These are phyloP conservation scores for Oxytropis ochrocephala DNA, from an alignment of 306 rosid species.

Conservation along the genomic window DNA sequence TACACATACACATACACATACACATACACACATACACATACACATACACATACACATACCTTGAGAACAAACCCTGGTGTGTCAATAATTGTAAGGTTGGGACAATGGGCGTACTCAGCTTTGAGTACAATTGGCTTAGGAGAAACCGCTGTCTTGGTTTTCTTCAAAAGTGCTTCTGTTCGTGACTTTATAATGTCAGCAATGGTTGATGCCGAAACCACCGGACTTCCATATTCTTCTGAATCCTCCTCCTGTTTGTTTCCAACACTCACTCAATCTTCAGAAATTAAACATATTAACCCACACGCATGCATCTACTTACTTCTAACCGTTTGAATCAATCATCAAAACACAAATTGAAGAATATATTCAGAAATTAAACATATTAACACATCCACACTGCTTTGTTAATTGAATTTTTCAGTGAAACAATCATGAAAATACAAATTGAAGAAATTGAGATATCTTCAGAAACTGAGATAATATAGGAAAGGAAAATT, in stretches of 20 bases:
- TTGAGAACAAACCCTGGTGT: slow-evolving; percentile 99
- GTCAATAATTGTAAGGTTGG: slow-evolving; percentile 87
- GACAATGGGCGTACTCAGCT: slow-evolving; percentile 94
- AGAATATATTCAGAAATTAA: too few relatives aligned
- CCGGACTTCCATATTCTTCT: slow-evolving; percentile 82
- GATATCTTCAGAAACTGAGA: not conserved
- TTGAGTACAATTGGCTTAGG: slow-evolving; percentile 91
- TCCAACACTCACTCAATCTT: not conserved
- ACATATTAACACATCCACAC: too few relatives aligned
- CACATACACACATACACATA: not conserved
- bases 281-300: not conserved
- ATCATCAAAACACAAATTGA: too few relatives aligned
- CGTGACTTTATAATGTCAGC: slow-evolving; percentile 82
- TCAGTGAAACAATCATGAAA: not conserved
- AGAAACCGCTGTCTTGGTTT: slow-evolving; percentile 71
- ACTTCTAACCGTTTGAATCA: too few relatives aligned
- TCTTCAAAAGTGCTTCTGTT: slow-evolving; percentile 78
- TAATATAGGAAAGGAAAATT: not conserved
- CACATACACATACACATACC: slow-evolving; percentile 34
- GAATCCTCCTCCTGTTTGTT: slow-evolving; percentile 82
- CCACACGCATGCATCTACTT: not conserved
- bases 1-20: not conserved
- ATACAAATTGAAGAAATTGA: not conserved
- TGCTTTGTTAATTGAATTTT: too few relatives aligned
- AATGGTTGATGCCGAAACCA: slow-evolving; percentile 64